Evolutionary conservation across 176 grass and related monocot species (phyloP).

Genomic region (Cenchrus americanus): DNA sequence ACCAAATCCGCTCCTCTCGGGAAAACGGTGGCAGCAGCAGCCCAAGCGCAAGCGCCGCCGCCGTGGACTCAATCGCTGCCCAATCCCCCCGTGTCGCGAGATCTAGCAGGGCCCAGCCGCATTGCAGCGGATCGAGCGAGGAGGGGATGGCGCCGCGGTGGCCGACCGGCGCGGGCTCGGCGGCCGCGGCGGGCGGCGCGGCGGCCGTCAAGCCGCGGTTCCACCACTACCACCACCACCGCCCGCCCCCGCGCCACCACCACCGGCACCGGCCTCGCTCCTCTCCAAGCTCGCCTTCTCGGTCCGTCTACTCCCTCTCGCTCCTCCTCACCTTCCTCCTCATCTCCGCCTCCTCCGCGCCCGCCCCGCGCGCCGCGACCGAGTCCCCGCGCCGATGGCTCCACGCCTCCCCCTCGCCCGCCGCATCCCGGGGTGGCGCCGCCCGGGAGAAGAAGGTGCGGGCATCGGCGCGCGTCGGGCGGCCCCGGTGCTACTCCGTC

Average conservation of each 20-base stretch:
- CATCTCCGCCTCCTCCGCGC: constrained; percentile 55
- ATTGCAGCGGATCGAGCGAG: constrained; percentile 59
- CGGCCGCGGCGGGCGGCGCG: constrained; percentile 45
- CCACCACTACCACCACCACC: constrained; percentile 83
- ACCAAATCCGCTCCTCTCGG: constrained; percentile 37
- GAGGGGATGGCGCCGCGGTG: constrained; percentile 61
- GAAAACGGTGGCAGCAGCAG: constrained; percentile 30
- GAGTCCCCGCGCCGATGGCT: constrained; percentile 67
- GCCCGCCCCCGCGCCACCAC: constrained; percentile 68
- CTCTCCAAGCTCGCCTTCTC: constrained; percentile 80
- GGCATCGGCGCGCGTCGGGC: constrained; percentile 63
- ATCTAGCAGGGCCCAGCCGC: constrained; percentile 36
- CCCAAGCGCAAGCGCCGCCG: constrained; percentile 28
- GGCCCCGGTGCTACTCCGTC: constrained; percentile 55
- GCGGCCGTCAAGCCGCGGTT: constrained; percentile 62
- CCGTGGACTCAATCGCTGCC: constrained; percentile 13
- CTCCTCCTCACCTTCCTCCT: constrained; percentile 80
- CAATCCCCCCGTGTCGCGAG: constrained; percentile 12
- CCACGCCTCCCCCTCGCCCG: constrained; percentile 38
- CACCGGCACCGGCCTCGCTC: constrained; percentile 43
- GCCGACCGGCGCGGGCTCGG: constrained; percentile 51
- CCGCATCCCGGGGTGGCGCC: constrained; percentile 62
- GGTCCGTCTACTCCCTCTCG: constrained; percentile 75
- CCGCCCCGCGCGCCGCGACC: constrained; percentile 28
- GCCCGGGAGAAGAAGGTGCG: constrained; percentile 89